A percentile compares a stretch with the other conserved stretches of the same genome.
Evolutionary conservation across 768 basidiomycete genomes (phyloP).

Genomic region (Auricularia sp.): DNA sequence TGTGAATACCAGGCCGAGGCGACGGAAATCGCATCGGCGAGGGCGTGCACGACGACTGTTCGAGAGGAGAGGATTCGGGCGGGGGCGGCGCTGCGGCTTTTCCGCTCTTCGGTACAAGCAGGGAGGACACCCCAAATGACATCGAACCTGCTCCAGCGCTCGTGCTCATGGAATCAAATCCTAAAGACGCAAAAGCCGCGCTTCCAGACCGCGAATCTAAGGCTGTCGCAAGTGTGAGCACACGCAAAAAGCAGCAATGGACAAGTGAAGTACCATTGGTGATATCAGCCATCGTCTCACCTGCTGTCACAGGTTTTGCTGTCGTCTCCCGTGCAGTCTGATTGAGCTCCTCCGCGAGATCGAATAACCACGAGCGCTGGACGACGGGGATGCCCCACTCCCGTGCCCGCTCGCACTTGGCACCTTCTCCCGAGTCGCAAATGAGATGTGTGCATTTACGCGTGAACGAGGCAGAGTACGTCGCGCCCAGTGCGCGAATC

Average conservation of each 20-base stretch:
- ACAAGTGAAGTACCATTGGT: not conserved
- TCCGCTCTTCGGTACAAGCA: not conserved
- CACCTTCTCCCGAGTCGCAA: conserved; percentile 58
- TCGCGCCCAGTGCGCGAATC: conserved; percentile 54
- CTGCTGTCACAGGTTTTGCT: not conserved
- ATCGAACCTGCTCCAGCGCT: not conserved
- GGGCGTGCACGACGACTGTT: not conserved
- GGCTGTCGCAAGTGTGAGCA: not conserved
- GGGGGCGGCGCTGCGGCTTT: not conserved
- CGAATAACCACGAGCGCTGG: conserved; percentile 55
- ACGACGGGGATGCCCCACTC: conserved; percentile 77
- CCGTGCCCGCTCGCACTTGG: conserved; percentile 66
- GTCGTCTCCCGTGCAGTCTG: not conserved
- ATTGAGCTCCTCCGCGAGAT: conserved; percentile 30
- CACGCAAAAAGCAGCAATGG: not conserved
- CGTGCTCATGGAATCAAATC: not conserved
- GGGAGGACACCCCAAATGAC: not conserved
- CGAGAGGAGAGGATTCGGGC: not conserved
- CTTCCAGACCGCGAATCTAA: not conserved
- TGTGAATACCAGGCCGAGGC: not conserved
- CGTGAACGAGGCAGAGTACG: conserved; percentile 47
- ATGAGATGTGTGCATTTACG: conserved; percentile 69
- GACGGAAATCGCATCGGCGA: not conserved
- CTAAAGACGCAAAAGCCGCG: not conserved
- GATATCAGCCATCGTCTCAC: not conserved